These are phyloP conservation scores for Aspergillus sp. DNA, from an alignment of 2,329 filamentous ascomycete species.

Conservation along the genomic window DNA sequence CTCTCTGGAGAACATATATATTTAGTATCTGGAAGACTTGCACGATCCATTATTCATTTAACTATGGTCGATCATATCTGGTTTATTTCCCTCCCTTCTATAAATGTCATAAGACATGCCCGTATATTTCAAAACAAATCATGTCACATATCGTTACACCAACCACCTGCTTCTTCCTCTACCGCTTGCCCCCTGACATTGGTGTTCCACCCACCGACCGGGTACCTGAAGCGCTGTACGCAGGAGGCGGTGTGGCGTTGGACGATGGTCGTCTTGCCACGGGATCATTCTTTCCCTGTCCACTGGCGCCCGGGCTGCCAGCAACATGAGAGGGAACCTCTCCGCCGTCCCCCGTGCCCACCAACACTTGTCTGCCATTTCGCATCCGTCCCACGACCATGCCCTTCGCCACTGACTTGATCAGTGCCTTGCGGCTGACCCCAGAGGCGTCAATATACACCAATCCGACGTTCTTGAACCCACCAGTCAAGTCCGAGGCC, in stretches of 20 bases:
- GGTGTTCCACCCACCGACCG: constrained; percentile 27
- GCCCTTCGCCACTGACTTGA: constrained; percentile 93
- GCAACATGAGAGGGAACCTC: constrained; percentile 18
- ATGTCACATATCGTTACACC: neutral
- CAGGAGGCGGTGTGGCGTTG: constrained; percentile 35
- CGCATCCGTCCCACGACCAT: constrained; percentile 61
- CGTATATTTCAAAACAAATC: neutral
- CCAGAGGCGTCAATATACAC: constrained; percentile 97
- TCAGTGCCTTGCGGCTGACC: constrained; percentile 79
- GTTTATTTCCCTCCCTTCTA: too few species aligned
- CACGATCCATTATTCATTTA: too few species aligned
- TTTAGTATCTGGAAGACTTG: too few species aligned
- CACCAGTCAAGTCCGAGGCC: constrained; percentile 70
- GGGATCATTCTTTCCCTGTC: constrained; percentile 14
- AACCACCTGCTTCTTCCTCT: neutral
- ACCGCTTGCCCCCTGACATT: constrained; percentile 29
- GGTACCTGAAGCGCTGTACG: constrained; percentile 34
- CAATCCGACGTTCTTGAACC: constrained; percentile 91
- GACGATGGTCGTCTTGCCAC: constrained; percentile 25
- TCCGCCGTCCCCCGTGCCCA: constrained; percentile 44
- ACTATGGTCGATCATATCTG: too few species aligned
- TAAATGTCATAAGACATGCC: too few species aligned
- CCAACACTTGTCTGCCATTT: constrained; percentile 45
- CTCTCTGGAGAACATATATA: too few species aligned
- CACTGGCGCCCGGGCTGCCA: constrained; percentile 6